Conservation (phyloP, 495 filamentous ascomycete species). For the Penicillium atrosanguineum region DNA sequence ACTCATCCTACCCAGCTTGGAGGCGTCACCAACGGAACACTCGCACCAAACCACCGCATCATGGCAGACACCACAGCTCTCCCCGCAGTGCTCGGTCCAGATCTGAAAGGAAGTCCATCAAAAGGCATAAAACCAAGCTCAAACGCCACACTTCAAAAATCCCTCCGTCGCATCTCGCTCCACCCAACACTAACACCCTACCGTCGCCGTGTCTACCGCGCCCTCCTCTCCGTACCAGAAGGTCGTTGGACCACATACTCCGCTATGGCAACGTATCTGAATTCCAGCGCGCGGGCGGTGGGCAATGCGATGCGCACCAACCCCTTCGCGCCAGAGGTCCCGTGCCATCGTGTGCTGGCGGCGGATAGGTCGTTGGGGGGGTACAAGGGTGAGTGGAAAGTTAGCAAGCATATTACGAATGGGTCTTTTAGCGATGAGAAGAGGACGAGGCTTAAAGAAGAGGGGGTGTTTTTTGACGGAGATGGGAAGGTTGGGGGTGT, state of each 20-base stretch:
- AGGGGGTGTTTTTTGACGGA: constrained; percentile 33
- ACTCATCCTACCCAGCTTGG: not conserved
- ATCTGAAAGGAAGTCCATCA: not conserved
- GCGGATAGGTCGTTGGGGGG: constrained; percentile 30
- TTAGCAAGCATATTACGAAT: constrained; percentile 15
- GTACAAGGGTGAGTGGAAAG: constrained; percentile 33
- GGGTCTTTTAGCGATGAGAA: constrained; percentile 32
- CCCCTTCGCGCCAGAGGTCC: constrained; percentile 65
- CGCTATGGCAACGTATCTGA: constrained; percentile 61
- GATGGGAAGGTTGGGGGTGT: constrained; percentile 25
- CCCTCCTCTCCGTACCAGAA: constrained; percentile 66
- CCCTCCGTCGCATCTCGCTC: constrained; percentile 27
- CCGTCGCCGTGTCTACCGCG: constrained; percentile 60
- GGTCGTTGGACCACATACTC: constrained; percentile 74
- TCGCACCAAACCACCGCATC: not conserved
- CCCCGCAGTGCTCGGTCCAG: not conserved
- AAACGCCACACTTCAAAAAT: constrained; percentile 20
- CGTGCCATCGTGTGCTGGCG: constrained; percentile 44
- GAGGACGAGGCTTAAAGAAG: constrained; percentile 22
- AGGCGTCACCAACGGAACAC: not conserved
- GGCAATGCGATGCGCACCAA: constrained; percentile 74
- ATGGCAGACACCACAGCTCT: not conserved
- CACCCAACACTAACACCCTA: constrained; percentile 51
- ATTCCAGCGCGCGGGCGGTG: constrained; percentile 73
- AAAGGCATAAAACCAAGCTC: constrained; percentile 14